phyloP scores from a whole-genome alignment of 2,329 filamentous ascomycete genomes.

The Xylariaceae sp. region DNA sequence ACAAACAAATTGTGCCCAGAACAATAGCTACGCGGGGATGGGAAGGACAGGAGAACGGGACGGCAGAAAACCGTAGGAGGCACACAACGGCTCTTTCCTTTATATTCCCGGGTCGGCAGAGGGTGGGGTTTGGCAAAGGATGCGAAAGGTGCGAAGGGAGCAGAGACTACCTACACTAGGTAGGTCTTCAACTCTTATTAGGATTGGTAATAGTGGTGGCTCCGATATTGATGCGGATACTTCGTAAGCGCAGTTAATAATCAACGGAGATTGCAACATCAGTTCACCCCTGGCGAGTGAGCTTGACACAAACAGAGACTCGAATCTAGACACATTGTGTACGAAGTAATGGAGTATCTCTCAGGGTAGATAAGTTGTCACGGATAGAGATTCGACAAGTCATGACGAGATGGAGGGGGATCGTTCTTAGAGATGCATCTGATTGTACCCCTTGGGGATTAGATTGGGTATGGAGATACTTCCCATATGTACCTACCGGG shows the following conservation, averaged over 20 bases:
- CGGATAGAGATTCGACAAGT: too few species aligned
- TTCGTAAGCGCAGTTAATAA: slow-evolving; percentile 20
- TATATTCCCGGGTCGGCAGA: slow-evolving; percentile 12
- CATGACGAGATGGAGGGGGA: too few species aligned
- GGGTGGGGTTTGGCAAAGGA: slow-evolving; percentile 15
- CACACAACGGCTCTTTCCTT: slow-evolving; percentile 1
- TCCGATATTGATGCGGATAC: slow-evolving; percentile 5
- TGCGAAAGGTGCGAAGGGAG: not conserved
- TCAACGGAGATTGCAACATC: slow-evolving; percentile 20
- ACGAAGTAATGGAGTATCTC: too few species aligned
- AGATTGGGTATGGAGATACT: too few species aligned
- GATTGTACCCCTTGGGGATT: too few species aligned
- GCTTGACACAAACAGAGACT: not conserved
- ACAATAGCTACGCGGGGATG: slow-evolving; percentile 10
- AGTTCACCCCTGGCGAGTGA: not conserved
- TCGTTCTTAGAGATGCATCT: too few species aligned
- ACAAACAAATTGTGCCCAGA: too few species aligned
- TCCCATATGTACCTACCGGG: too few species aligned
- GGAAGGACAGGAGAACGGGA: slow-evolving; percentile 3
- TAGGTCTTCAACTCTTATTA: not conserved
- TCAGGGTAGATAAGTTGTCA: too few species aligned
- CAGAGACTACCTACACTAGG: too few species aligned
- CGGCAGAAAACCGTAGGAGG: not conserved
- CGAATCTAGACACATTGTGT: not conserved
- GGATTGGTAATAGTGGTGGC: slow-evolving; percentile 14